Evolutionary conservation across 192 early-diverging fungal species (phyloP).

Genomic region (Rhizophagus prolifer): DNA sequence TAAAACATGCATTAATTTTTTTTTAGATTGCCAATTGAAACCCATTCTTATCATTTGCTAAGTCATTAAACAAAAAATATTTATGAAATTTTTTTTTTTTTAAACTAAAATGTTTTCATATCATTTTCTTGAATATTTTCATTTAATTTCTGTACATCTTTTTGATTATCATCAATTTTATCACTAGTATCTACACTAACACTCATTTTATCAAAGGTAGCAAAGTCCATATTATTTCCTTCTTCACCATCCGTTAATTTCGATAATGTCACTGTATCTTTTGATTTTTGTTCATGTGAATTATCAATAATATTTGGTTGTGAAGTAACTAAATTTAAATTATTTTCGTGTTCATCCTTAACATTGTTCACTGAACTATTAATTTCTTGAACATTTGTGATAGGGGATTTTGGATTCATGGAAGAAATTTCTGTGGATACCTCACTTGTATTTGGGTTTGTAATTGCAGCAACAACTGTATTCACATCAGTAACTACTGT

Average conservation of each 20-base stretch:
- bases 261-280: background rate
- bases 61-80: background rate
- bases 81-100: background rate
- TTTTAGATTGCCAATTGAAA: background rate
- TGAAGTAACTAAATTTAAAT: background rate
- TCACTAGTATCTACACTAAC: conserved; percentile 29
- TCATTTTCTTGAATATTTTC: background rate
- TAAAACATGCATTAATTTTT: too few relatives aligned
- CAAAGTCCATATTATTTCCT: conserved; percentile 2
- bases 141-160: background rate
- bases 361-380: background rate
- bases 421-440: background rate
- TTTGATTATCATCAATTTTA: conserved; percentile 7
- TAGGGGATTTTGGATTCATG: background rate
- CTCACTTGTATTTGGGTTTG: background rate
- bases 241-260: background rate
- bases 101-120: background rate
- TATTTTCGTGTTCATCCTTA: conserved; percentile 26
- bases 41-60: background rate
- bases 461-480: background rate
- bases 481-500: background rate
- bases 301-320: conserved; percentile 8
- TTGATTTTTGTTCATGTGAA: background rate
- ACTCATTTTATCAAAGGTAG: conserved; percentile 21
- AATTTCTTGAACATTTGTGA: background rate